Conservation (phyloP, 2,329 filamentous ascomycete genomes). For the Cladosporium halotolerans region DNA sequence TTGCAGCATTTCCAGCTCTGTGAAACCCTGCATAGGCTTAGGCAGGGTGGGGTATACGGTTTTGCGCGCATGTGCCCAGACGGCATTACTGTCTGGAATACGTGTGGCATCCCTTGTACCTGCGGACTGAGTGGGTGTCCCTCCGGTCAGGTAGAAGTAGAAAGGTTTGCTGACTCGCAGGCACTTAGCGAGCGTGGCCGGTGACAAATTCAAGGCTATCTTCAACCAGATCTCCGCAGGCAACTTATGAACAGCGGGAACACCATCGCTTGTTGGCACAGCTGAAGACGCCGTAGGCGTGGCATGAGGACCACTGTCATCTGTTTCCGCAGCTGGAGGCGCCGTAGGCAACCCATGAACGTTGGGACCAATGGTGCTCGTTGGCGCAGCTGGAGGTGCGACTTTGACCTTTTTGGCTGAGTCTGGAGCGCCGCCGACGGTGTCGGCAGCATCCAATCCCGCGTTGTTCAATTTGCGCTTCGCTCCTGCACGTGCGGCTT, state of each 20-base stretch:
- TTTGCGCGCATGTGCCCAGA: constrained; percentile 67
- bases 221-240: constrained; percentile 29
- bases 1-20: constrained; percentile 72
- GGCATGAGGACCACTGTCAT: constrained; percentile 10
- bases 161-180: constrained; percentile 27
- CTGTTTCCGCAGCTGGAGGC: neutral
- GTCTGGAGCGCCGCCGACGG: constrained; percentile 10
- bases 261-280: constrained; percentile 11
- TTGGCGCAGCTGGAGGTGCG: neutral
- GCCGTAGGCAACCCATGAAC: too few relatives aligned
- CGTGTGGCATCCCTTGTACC: constrained; percentile 6
- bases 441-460: constrained; percentile 10
- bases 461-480: constrained; percentile 27
- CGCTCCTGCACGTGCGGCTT: constrained; percentile 16
- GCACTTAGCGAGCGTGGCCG: constrained; percentile 28
- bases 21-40: constrained; percentile 56
- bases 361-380: neutral
- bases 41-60: constrained; percentile 62
- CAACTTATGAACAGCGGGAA: neutral
- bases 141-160: constrained; percentile 23
- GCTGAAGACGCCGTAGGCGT: constrained; percentile 6
- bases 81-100: constrained; percentile 53
- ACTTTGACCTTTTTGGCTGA: constrained; percentile 21
- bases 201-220: constrained; percentile 27
- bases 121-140: constrained; percentile 11